Evolutionary conservation across 495 filamentous ascomycete species (phyloP).

Genomic region (Aspergillus carlsbadensis): DNA sequence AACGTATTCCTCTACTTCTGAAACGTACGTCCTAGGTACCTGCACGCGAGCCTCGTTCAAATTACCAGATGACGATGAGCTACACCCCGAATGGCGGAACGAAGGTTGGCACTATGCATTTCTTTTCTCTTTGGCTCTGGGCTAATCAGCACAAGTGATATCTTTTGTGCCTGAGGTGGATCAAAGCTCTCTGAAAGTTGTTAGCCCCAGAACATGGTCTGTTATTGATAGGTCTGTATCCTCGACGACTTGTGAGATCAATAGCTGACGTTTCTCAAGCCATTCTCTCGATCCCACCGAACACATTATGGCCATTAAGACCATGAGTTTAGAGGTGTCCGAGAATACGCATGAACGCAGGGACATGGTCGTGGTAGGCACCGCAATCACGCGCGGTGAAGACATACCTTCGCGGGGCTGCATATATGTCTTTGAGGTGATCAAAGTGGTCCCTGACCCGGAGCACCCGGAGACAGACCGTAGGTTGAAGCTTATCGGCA

Average conservation of each 20-base stretch:
- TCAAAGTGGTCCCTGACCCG: constrained; percentile 86
- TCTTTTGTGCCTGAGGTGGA: constrained; percentile 66
- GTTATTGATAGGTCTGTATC: constrained; percentile 67
- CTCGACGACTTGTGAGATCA: background rate
- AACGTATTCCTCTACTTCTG: constrained; percentile 70
- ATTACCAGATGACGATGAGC: constrained; percentile 78
- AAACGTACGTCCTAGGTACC: constrained; percentile 75
- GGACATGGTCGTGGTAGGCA: constrained; percentile 80
- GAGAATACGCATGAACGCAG: constrained; percentile 84
- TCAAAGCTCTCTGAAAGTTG: constrained; percentile 67
- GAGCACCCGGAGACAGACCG: constrained; percentile 78
- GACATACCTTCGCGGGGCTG: constrained; percentile 82
- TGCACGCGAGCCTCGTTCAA: constrained; percentile 66
- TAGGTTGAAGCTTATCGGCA: constrained; percentile 79
- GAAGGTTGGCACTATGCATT: constrained; percentile 51
- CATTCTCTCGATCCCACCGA: constrained; percentile 66
- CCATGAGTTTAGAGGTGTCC: constrained; percentile 81
- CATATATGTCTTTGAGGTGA: constrained; percentile 89
- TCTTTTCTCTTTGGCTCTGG: background rate
- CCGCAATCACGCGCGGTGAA: constrained; percentile 79
- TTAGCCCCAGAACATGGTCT: constrained; percentile 72
- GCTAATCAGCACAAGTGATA: constrained; percentile 37
- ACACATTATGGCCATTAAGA: constrained; percentile 75
- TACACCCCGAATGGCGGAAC: constrained; percentile 73
- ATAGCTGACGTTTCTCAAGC: constrained; percentile 22